These are phyloP conservation scores for Huntiella savannae DNA, from an alignment of 2,329 filamentous ascomycete species.

Conservation along the genomic window DNA sequence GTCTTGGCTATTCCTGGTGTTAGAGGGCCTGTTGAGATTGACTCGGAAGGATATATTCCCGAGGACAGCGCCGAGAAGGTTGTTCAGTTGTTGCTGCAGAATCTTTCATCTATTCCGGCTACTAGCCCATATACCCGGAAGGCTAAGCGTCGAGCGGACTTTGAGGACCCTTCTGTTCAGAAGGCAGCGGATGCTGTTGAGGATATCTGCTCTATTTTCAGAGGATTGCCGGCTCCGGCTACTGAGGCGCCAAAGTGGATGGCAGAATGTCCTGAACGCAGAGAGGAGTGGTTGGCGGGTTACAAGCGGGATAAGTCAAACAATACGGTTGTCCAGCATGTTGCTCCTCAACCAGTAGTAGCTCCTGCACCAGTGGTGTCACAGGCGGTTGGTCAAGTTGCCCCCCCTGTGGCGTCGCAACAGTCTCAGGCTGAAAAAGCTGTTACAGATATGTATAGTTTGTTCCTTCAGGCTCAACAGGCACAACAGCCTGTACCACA, in stretches of 20 bases:
- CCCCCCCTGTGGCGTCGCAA: not conserved
- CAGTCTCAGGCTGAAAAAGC: slow-evolving; percentile 21
- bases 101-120: slow-evolving; percentile 13
- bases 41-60: slow-evolving; percentile 5
- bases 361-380: too few relatives aligned
- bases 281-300: slow-evolving; percentile 34
- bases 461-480: slow-evolving; percentile 9
- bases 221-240: slow-evolving; percentile 26
- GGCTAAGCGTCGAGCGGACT: slow-evolving; percentile 19
- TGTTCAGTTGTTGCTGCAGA: slow-evolving; percentile 12
- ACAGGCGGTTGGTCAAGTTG: too few relatives aligned
- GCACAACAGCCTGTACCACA: slow-evolving; percentile 11
- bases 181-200: slow-evolving; percentile 26
- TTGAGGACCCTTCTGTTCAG: slow-evolving; percentile 25
- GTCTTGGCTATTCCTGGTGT: slow-evolving; percentile 11
- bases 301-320: slow-evolving; percentile 22
- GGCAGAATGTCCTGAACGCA: slow-evolving; percentile 24
- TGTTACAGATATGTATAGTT: slow-evolving; percentile 6
- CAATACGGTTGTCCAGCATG: slow-evolving; percentile 16
- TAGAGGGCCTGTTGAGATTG: not conserved
- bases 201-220: slow-evolving; percentile 22
- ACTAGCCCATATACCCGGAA: slow-evolving; percentile 19
- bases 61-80: slow-evolving; percentile 1
- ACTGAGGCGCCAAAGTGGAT: slow-evolving; percentile 35
- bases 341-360: not conserved